phyloP scores from a whole-genome alignment of 495 filamentous ascomycete genomes.

The Mytilinidion resinicola region DNA sequence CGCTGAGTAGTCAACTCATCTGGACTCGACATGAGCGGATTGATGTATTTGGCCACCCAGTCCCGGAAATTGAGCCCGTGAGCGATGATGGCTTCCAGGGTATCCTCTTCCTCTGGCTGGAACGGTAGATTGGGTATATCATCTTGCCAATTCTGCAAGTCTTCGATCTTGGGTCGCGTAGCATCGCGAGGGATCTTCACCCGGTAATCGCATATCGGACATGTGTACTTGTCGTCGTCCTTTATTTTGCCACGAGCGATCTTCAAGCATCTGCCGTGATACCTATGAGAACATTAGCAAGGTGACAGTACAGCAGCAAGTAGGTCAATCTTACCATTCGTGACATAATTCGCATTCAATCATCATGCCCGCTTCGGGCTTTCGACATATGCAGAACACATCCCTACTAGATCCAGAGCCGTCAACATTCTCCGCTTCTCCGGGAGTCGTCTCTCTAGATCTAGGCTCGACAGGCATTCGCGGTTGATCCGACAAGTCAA shows the following conservation, averaged over 20 bases:
- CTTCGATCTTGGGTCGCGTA: slow-evolving; percentile 90
- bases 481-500: slow-evolving; percentile 85
- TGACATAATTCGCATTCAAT: slow-evolving; percentile 98
- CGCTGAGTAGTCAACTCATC: slow-evolving; percentile 84
- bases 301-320: background rate
- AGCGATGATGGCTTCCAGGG: slow-evolving; percentile 74
- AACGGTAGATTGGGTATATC: slow-evolving; percentile 82
- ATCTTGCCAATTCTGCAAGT: slow-evolving; percentile 78
- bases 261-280: slow-evolving; percentile 97
- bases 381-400: slow-evolving; percentile 95
- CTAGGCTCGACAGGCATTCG: slow-evolving; percentile 86
- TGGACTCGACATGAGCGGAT: slow-evolving; percentile 68
- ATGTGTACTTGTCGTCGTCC: slow-evolving; percentile 97
- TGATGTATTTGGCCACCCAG: slow-evolving; percentile 74
- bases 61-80: slow-evolving; percentile 78
- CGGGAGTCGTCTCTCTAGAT: slow-evolving; percentile 76
- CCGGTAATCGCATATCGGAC: slow-evolving; percentile 95
- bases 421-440: slow-evolving; percentile 52
- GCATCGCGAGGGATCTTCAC: slow-evolving; percentile 99
- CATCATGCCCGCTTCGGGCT: slow-evolving; percentile 95
- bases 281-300: slow-evolving; percentile 47
- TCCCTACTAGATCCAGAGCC: slow-evolving; percentile 57
- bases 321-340: slow-evolving; percentile 65
- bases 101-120: slow-evolving; percentile 90
- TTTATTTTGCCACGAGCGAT: slow-evolving; percentile 96